Base-by-base conservation (phyloP, 2,329 filamentous ascomycete species). In the Penicillium sumatraense region DNA sequence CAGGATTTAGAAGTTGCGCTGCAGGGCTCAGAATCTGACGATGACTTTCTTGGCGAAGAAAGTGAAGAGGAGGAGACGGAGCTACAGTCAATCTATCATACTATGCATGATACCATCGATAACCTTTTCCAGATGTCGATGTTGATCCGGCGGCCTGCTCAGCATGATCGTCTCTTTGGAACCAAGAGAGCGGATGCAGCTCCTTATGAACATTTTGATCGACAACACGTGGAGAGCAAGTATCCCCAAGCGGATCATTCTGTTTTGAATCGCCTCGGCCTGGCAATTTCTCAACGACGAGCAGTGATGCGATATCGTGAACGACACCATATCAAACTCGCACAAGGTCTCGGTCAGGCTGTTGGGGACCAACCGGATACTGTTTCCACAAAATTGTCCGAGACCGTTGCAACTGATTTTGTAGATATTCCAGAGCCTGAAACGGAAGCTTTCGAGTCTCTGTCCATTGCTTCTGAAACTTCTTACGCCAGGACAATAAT, bases 301-400 rank as follows among this genome's bases (percentile, higher is more conserved):
- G 69, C 72, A 2, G 73, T 72, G 33, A 68, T 78, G 14, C 69
- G 66, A 13, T 77, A 76, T 33, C 64, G 72, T 7, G 58, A 73
- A 49, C 58, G 69, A 5, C 72, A 77, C 55, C 67, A 68, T 27
- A 33, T 51, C 0, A 76, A 72, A 45, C 40, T 76, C 0, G 61
- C 58, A 0, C 40, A 61, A 5, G 72, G 68, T 0, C 56, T 72
- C 0, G 58, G 68, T 6, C 8, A 31, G 4, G 54, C 62, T 2
- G 44, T 60, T 31, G 0, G 57, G 47, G 53, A 4, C 3, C 41
- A 53, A 13, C 9, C 24, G 13, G 42, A 48, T 36, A 36, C 14
- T 18, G 3, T 16, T 14, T 41, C 42, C 5, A 20, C 33, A 3
- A 57, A 8, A n/a, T 9, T 50, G 2, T 50, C 48, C 23, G 48